Evolutionary conservation across 1,284 basidiomycete species (phyloP).

Genomic region (Gomphus bonarii): DNA sequence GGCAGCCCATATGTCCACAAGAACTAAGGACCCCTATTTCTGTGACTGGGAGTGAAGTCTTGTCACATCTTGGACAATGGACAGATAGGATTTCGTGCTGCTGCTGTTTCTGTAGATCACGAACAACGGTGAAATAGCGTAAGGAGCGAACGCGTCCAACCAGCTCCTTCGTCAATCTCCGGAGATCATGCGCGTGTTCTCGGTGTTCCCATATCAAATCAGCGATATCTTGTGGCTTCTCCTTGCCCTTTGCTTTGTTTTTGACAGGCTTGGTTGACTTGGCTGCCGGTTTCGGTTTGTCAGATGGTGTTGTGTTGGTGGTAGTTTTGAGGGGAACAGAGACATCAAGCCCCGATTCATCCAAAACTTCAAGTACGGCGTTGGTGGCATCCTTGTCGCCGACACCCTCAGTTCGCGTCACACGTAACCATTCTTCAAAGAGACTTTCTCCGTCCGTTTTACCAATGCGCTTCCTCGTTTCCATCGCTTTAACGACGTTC

Average conservation of each 20-base stretch:
- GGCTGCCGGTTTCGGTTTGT: constrained; percentile 14
- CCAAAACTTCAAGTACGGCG: constrained; percentile 47
- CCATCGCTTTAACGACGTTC: constrained; percentile 56
- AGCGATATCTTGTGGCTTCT: constrained; percentile 45
- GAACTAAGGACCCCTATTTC: constrained; percentile 82
- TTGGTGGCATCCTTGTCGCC: constrained; percentile 69
- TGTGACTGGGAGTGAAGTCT: constrained; percentile 44
- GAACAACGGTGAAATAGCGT: constrained; percentile 84
- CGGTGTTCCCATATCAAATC: constrained; percentile 74
- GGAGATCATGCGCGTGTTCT: constrained; percentile 79
- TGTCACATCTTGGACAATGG: constrained; percentile 56
- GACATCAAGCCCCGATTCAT: constrained; percentile 46
- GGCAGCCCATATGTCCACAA: constrained; percentile 82
- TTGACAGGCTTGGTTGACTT: constrained; percentile 22
- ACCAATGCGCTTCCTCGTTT: constrained; percentile 56
- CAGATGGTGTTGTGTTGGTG: constrained; percentile 19
- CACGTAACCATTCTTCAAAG: constrained; percentile 67
- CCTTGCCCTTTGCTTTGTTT: constrained; percentile 41
- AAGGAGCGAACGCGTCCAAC: constrained; percentile 81
- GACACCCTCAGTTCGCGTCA: constrained; percentile 55
- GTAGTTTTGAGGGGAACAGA: constrained; percentile 16
- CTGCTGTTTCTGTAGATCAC: constrained; percentile 73
- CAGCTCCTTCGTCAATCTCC: constrained; percentile 77
- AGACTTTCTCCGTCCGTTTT: constrained; percentile 59
- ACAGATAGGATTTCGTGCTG: constrained; percentile 34